These are phyloP conservation scores for Pelargonium exstipulatum DNA, from an alignment of 441 rosid species.

Conservation along the genomic window DNA sequence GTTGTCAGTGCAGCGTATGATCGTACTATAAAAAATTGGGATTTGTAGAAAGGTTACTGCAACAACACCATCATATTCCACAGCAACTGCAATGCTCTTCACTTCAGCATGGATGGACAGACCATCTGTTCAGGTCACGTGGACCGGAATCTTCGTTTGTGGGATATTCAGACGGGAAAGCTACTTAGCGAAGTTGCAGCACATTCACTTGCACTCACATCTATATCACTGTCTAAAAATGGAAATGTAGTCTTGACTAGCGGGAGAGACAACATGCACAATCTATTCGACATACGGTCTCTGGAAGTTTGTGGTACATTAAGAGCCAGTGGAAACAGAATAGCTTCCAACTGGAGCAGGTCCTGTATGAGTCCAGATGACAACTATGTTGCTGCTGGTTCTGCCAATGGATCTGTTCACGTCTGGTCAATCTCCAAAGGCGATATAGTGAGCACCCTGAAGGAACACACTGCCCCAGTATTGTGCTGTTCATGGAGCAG, in stretches of 20 bases:
- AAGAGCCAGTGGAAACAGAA: conserved; percentile 75
- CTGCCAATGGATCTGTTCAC: conserved; percentile 71
- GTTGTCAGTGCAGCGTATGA: conserved; percentile 89
- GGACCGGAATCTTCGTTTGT: conserved; percentile 83
- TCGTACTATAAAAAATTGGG: conserved; percentile 87
- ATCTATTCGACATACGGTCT: conserved; percentile 78
- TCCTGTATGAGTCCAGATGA: conserved; percentile 89
- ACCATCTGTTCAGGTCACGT: conserved; percentile 89
- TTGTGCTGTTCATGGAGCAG: conserved; percentile 93
- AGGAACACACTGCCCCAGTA: conserved; percentile 74
- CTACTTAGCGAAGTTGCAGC: conserved; percentile 81
- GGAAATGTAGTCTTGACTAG: conserved; percentile 71
- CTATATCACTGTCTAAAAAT: conserved; percentile 57
- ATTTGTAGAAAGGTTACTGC: conserved; percentile 90
- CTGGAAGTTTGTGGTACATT: conserved; percentile 72
- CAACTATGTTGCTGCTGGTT: conserved; percentile 84
- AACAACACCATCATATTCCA: conserved; percentile 71
- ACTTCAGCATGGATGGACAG: conserved; percentile 78
- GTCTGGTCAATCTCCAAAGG: conserved; percentile 76
- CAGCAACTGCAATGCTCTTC: conserved; percentile 81
- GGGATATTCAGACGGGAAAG: conserved; percentile 88
- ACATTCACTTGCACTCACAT: conserved; percentile 74
- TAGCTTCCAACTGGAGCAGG: conserved; percentile 93
- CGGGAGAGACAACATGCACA: conserved; percentile 90
- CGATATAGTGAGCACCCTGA: conserved; percentile 63